phyloP scores from a whole-genome alignment of 2,329 filamentous ascomycete species.

The Aspergillus niger region DNA sequence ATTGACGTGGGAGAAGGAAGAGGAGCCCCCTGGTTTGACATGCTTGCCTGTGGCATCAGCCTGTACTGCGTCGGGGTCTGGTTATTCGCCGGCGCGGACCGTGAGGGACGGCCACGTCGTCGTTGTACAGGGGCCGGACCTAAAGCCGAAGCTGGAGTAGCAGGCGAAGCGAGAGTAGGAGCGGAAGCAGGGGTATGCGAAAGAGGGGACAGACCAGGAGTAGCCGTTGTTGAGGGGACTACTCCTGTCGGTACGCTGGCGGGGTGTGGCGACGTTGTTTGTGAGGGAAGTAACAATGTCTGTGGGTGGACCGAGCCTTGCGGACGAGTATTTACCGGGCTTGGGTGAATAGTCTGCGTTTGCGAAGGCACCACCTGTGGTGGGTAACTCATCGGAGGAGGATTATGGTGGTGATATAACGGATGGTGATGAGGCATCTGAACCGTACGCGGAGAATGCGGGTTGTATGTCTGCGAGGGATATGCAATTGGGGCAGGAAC shows the following conservation, averaged over 20 bases:
- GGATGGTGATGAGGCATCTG: not conserved
- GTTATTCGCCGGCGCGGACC: not conserved
- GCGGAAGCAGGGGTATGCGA: not conserved
- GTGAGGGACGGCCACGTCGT: not conserved
- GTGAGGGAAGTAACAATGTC: constrained; percentile 5
- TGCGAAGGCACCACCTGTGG: not conserved
- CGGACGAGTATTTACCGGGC: not conserved
- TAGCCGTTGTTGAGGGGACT: not conserved
- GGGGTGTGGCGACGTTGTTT: not conserved
- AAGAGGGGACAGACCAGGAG: not conserved
- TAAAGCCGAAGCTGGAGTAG: not conserved
- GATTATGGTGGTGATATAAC: not conserved
- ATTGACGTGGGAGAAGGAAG: not conserved
- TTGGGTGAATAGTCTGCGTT: not conserved
- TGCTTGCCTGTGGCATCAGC: not conserved
- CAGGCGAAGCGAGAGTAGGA: not conserved
- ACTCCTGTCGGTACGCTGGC: not conserved
- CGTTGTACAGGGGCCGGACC: not conserved
- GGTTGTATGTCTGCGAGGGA: not conserved
- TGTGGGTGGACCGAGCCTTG: not conserved
- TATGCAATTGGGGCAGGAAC: not conserved
- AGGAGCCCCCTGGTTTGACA: not conserved
- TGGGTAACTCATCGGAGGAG: not conserved
- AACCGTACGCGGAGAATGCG: not conserved
- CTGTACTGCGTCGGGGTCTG: not conserved